phyloP scores from a whole-genome alignment of 495 filamentous ascomycete species.

The Trichoderma gamsii region DNA sequence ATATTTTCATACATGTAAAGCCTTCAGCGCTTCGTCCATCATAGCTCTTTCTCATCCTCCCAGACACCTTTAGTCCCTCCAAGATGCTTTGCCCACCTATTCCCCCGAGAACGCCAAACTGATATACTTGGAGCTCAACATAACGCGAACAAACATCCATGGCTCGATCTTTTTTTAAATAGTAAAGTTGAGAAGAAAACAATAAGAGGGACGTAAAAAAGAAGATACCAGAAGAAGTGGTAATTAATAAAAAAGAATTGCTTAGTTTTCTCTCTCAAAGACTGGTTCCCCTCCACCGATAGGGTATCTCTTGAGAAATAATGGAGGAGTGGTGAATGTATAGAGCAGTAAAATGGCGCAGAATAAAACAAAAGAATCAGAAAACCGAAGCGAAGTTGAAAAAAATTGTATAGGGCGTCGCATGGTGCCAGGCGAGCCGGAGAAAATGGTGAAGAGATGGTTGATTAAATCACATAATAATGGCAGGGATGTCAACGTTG shows the following conservation, averaged over 20 bases:
- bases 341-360: neutral
- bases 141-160: neutral
- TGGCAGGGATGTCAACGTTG: conserved; percentile 89
- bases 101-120: conserved; percentile 12
- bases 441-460: neutral
- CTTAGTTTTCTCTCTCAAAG: conserved; percentile 11
- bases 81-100: conserved; percentile 8
- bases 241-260: neutral
- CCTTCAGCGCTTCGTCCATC: neutral
- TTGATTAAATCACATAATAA: conserved; percentile 63
- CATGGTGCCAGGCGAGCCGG: neutral
- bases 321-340: conserved; percentile 9
- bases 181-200: neutral
- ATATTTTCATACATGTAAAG: conserved; percentile 10
- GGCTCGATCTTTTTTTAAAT: neutral
- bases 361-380: neutral
- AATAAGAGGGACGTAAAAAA: neutral
- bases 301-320: conserved; percentile 11
- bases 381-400: neutral
- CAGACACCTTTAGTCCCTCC: neutral
- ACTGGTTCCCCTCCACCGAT: conserved; percentile 11
- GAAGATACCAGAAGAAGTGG: conserved; percentile 1
- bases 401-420: neutral
- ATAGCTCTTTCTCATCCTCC: neutral
- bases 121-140: conserved; percentile 13